Evolutionary conservation across 139 green algal species (phyloP), one percentile per base, ranked within the genome.

Genomic region (Spirogloea muscicola): DNA sequence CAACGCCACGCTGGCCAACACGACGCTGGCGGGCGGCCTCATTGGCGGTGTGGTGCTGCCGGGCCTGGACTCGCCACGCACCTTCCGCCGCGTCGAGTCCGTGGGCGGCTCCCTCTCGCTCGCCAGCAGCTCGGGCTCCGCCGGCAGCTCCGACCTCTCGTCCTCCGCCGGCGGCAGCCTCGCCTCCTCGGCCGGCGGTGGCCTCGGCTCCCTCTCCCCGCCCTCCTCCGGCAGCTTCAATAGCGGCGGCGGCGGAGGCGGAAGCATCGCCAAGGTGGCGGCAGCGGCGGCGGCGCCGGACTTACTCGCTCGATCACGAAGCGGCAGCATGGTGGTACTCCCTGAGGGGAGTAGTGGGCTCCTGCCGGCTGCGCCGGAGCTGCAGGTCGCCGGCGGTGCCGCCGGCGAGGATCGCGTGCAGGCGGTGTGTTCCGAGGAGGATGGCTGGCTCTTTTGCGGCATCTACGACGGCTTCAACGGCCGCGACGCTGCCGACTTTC

Each of bases 401-500:
- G 68, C 68, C 16, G 68, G 68, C 16, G 68, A 76, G 68, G 68
- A 76, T 43, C 49, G 68, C 36, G 68, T 76, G 49, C 49, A 70
- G 58, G 68, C 68, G 3, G 68, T 76, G 52, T 76, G 68, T 21
- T 70, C 51, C 25, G 68, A 76, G 58, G 68, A 73, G n/a, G 49
- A 76, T 3, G 68, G 68, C 42, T 76, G 68, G 68, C 29, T 76
- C 34, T 76, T 68, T 34, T 76, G 68, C 43, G 68, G 52, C 10
- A 34, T 76, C 18, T 76, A 76, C 31, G 68, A 76, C 68, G 68
- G 68, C 6, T 76, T 76, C 29, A 76, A 76, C 58, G 68, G 68
- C 18, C 29, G 68, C 40, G 68, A 76, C 33, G 68, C 68, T 3
- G 68, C 68, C 36, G 68, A 76, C 51, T 76, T 58, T n/a, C 68